phyloP scores from a whole-genome alignment of 2,329 filamentous ascomycete genomes.

The Arthrobotrys iridis region DNA sequence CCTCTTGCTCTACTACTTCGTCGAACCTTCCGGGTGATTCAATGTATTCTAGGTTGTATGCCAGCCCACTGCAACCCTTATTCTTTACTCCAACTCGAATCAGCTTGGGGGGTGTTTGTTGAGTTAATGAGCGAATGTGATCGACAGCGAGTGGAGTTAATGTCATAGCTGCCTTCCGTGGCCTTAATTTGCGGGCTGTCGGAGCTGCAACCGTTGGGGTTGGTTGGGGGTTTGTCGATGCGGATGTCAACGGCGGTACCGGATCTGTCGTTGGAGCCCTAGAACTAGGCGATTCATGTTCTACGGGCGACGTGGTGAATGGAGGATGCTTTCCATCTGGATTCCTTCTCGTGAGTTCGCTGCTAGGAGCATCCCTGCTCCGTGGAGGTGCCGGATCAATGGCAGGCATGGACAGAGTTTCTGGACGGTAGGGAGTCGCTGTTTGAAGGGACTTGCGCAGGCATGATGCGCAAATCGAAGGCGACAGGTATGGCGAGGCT shows the following conservation, averaged over 20 bases:
- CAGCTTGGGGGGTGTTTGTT: conserved; percentile 87
- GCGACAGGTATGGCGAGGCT: conserved; percentile 13
- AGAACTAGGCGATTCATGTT: not conserved
- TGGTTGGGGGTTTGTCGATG: conserved; percentile 1
- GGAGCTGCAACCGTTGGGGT: not conserved
- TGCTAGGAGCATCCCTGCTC: conserved; percentile 28
- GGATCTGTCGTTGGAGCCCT: not conserved
- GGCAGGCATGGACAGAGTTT: conserved; percentile 43
- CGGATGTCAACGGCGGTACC: not conserved
- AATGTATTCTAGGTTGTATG: conserved; percentile 94
- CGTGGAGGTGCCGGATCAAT: conserved; percentile 40
- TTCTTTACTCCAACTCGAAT: conserved; percentile 96
- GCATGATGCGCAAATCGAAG: conserved; percentile 44
- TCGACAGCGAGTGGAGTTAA: conserved; percentile 81
- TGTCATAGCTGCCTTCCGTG: conserved; percentile 90
- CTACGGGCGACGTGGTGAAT: conserved; percentile 29
- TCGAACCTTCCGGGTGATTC: conserved; percentile 89
- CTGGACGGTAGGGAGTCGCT: conserved; percentile 49
- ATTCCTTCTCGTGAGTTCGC: conserved; percentile 29
- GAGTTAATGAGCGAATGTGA: conserved; percentile 78
- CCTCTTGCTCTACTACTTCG: conserved; percentile 93
- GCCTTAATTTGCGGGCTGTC: conserved; percentile 69
- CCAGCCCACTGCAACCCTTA: conserved; percentile 89
- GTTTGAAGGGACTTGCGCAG: conserved; percentile 47
- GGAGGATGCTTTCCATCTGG: conserved; percentile 23